Conservation (phyloP, 2,329 filamentous ascomycete species). For the Colletotrichum tamarilloi region DNA sequence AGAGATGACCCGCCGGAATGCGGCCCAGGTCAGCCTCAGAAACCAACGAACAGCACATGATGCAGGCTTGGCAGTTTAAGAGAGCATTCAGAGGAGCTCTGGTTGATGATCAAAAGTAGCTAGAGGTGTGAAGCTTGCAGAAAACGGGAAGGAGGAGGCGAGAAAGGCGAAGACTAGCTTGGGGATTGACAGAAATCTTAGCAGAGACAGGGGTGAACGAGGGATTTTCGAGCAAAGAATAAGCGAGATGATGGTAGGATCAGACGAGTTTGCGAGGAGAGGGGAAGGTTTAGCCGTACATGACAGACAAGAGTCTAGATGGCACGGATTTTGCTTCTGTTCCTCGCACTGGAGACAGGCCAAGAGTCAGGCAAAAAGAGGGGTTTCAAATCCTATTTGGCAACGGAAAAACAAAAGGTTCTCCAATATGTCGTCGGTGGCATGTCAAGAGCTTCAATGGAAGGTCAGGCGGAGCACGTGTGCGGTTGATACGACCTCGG, state of each 20-base stretch:
- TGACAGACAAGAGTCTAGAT: constrained; percentile 4
- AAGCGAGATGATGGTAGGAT: constrained; percentile 20
- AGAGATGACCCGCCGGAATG: constrained; percentile 9
- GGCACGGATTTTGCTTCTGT: constrained; percentile 19
- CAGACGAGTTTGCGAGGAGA: neutral
- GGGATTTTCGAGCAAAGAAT: constrained; percentile 31
- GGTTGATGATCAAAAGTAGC: constrained; percentile 8
- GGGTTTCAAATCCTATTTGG: constrained; percentile 9
- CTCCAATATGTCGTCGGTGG: neutral
- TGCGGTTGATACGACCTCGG: constrained; percentile 25
- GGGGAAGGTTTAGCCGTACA: constrained; percentile 20
- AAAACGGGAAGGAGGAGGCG: constrained; percentile 25
- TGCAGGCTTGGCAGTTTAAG: constrained; percentile 31
- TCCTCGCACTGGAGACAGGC: neutral
- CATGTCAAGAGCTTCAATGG: constrained; percentile 13
- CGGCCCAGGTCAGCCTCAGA: constrained; percentile 12
- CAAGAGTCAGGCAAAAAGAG: constrained; percentile 22
- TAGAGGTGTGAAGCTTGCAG: constrained; percentile 2
- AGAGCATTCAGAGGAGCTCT: constrained; percentile 7
- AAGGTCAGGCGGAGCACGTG: constrained; percentile 26
- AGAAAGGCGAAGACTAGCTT: constrained; percentile 1
- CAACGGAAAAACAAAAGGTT: neutral
- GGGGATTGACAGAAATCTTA: constrained; percentile 4
- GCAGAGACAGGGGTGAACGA: neutral
- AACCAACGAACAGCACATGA: constrained; percentile 25